A percentile compares a stretch with the other conserved stretches of the same genome.
These are phyloP conservation scores for Cutaneotrichosporon dermatis DNA, from an alignment of 1,284 basidiomycete species.

Conservation along the genomic window DNA sequence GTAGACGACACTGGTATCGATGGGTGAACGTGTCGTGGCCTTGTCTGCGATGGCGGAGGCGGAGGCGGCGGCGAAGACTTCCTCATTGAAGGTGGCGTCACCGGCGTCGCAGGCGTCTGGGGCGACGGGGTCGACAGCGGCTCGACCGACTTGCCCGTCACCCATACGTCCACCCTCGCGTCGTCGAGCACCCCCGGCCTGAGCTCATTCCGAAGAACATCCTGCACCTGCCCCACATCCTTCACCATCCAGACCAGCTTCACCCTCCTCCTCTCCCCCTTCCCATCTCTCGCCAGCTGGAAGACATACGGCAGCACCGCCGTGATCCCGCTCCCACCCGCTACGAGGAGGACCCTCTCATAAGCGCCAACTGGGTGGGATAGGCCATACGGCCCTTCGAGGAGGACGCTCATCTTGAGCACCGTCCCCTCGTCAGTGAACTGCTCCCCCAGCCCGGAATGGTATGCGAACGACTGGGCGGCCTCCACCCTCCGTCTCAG, in stretches of 20 bases:
- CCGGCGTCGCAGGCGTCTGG: not conserved
- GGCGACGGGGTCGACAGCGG: not conserved
- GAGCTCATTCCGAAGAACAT: slow-evolving; percentile 28
- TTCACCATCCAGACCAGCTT: slow-evolving; percentile 29
- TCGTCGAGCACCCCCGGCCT: not conserved
- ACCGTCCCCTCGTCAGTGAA: no score
- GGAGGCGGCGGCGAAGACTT: not conserved
- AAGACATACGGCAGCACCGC: slow-evolving; percentile 29
- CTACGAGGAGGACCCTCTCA: slow-evolving; percentile 27
- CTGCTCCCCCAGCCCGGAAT: no score
- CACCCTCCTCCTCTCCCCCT: no score
- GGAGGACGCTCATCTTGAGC: slow-evolving; percentile 16
- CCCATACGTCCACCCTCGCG: slow-evolving; percentile 16
- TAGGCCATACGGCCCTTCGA: slow-evolving; percentile 39
- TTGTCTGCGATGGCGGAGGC: no score
- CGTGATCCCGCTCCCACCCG: slow-evolving; percentile 35
- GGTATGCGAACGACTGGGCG: not conserved
- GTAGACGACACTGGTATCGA: no score
- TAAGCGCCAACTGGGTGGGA: slow-evolving; percentile 19
- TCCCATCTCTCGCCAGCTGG: no score
- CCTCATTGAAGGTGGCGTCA: not conserved
- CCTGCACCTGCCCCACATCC: slow-evolving; percentile 22
- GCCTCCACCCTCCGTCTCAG: not conserved
- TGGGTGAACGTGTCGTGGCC: no score
- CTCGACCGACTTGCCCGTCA: slow-evolving; percentile 1